Evolutionary conservation across 257 asterid genomes (phyloP).

Genomic region (Nicotiana sylvestris): DNA sequence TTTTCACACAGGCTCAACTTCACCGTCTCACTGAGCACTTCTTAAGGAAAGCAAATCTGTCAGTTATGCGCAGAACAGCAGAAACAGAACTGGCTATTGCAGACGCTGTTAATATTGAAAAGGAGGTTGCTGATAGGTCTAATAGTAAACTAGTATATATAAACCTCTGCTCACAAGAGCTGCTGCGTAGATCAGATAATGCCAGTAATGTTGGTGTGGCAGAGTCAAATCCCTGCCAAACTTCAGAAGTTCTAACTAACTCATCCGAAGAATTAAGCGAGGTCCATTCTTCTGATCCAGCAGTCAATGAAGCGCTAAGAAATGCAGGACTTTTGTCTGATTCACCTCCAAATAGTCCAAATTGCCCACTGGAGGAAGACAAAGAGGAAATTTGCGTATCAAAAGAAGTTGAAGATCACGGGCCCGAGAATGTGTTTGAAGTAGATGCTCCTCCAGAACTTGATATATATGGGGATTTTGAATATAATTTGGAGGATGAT

Average conservation of each 20-base stretch:
- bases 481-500: conserved; percentile 85
- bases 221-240: conserved; percentile 36
- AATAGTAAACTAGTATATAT: conserved; percentile 86
- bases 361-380: conserved; percentile 30
- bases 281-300: conserved; percentile 35
- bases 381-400: conserved; percentile 28
- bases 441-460: conserved; percentile 69
- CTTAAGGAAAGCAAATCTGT: conserved; percentile 62
- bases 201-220: conserved; percentile 25
- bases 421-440: conserved; percentile 67
- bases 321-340: conserved; percentile 83
- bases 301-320: conserved; percentile 71
- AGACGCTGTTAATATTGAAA: conserved; percentile 90
- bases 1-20: conserved; percentile 70
- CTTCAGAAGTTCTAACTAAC: conserved; percentile 31
- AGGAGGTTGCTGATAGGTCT: conserved; percentile 77
- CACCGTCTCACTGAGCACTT: conserved; percentile 87
- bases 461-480: conserved; percentile 93
- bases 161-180: conserved; percentile 88
- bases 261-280: conserved; percentile 32
- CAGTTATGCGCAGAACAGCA: conserved; percentile 56
- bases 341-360: conserved; percentile 91
- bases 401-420: conserved; percentile 44
- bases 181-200: conserved; percentile 63
- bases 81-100: conserved; percentile 96